Evolutionary conservation across 2,329 filamentous ascomycete genomes (phyloP).

Genomic region (Dissoconium aciculare): DNA sequence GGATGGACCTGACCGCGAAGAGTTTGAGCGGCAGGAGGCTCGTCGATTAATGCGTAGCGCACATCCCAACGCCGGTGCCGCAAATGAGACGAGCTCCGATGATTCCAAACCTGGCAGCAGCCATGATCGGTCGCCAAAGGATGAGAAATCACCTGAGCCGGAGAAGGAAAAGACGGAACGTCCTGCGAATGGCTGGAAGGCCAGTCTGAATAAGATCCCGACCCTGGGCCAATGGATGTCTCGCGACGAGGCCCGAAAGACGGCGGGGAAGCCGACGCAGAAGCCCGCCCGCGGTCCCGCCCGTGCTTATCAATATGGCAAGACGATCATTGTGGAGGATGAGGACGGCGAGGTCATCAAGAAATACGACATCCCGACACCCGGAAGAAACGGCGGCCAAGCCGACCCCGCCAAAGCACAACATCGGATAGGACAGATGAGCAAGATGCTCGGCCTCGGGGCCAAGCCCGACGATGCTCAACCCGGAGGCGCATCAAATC

Average conservation of each 20-base stretch:
- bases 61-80: conserved; percentile 30
- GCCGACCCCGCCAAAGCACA: conserved; percentile 20
- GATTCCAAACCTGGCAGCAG: conserved; percentile 26
- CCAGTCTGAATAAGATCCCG: conserved; percentile 29
- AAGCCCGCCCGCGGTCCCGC: conserved; percentile 53
- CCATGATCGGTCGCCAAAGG: conserved; percentile 40
- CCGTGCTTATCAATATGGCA: conserved; percentile 73
- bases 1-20: conserved; percentile 40
- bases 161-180: conserved; percentile 52
- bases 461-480: conserved; percentile 15
- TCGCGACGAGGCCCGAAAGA: conserved; percentile 24
- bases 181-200: conserved; percentile 26
- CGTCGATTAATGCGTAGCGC: conserved; percentile 35
- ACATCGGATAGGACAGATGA: conserved; percentile 37
- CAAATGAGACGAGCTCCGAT: conserved; percentile 31
- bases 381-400: conserved; percentile 27
- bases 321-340: conserved; percentile 80
- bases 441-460: conserved; percentile 37
- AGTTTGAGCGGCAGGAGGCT: conserved; percentile 43
- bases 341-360: conserved; percentile 77
- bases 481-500: conserved; percentile 7
- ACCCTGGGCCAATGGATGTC: conserved; percentile 23
- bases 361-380: conserved; percentile 57
- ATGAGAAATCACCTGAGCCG: too few species aligned
- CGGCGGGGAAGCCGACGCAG: conserved; percentile 23